Evolutionary conservation across 148 eudicot genomes (phyloP), one percentile per base, ranked within the genome.

Genomic region (Rhododendron simsii): DNA sequence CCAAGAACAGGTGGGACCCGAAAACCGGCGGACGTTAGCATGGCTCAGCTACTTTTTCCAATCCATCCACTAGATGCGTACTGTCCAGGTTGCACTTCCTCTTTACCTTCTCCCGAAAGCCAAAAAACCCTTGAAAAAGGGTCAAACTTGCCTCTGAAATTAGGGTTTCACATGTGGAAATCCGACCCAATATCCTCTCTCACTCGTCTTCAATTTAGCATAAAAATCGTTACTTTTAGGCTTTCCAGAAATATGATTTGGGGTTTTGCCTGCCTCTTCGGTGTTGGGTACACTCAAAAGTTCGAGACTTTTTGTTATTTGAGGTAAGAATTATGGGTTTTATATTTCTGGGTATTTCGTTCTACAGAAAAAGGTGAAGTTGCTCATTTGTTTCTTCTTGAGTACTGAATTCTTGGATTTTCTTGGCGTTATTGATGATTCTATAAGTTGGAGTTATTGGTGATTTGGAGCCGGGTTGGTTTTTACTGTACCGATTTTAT

Each of bases 241-340:
- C 26, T 82, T 59, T 57, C 18, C 3, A 8, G 30, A 59, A 35
- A 37, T 16, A 44, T 26, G 37, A 28, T 65, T 47, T 67, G 3
- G 78, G 59, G 7, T 35, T 28, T 67, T 44, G 30, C 26, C 13
- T 44, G 3, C 33, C 28, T 83, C 21, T 44, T 83, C n/a, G 14
- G 85, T 69, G 39, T 65, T 30, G 39, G 71, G 44, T 63, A 41
- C 48, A 3, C 14, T 20, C 30, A n/a, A 63, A 63, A 82, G 84
- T 67, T 83, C 59, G 7, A 44, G 77, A 83, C 26, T 44, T 67
- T 67, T 59, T 35, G 78, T 45, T 44, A 8, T 28, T 7, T n/a
- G 78, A 83, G 85, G 85, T 83, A 45, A 65, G 44, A 67, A 41
- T 45, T 48, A 67, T 3, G 51, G 35, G 37, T 44, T 83, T 67